phyloP scores from a whole-genome alignment of 345 rosid genomes.

The Eucalyptus victrix region DNA sequence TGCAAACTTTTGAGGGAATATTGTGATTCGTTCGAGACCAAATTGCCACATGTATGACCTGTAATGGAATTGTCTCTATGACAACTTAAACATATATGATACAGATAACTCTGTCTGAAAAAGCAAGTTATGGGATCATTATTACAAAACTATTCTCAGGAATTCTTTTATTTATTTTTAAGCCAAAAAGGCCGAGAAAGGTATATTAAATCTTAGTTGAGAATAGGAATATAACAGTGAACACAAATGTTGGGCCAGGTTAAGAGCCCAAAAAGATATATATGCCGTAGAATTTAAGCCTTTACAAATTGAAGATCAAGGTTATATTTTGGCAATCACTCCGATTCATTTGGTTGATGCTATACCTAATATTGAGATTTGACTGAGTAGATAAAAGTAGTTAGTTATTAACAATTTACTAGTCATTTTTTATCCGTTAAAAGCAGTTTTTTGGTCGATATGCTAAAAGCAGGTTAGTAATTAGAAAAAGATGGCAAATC shows the following conservation, averaged over 20 bases:
- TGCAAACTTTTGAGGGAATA: neutral
- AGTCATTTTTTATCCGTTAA: neutral
- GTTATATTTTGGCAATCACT: neutral
- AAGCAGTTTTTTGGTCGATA: too few relatives aligned
- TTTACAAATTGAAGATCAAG: neutral
- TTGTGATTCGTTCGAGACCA: neutral
- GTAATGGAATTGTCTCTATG: neutral
- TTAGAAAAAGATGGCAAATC: neutral
- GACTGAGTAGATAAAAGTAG: neutral
- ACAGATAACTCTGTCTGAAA: neutral
- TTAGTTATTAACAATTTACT: neutral
- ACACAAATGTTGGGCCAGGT: neutral
- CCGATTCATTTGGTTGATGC: neutral
- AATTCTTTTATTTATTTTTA: neutral
- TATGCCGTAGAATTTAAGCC: neutral
- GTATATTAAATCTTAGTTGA: neutral
- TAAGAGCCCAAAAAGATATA: neutral
- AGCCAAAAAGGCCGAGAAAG: neutral
- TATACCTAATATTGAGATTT: neutral
- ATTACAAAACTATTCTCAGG: neutral
- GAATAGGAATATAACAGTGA: neutral
- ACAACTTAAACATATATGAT: neutral
- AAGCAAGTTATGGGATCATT: neutral
- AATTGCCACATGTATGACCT: neutral
- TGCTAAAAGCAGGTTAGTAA: neutral